Evolutionary conservation across 1,139 yeast species (phyloP), one percentile per base, ranked within the genome.

Genomic region (Nadsonia commutata): DNA sequence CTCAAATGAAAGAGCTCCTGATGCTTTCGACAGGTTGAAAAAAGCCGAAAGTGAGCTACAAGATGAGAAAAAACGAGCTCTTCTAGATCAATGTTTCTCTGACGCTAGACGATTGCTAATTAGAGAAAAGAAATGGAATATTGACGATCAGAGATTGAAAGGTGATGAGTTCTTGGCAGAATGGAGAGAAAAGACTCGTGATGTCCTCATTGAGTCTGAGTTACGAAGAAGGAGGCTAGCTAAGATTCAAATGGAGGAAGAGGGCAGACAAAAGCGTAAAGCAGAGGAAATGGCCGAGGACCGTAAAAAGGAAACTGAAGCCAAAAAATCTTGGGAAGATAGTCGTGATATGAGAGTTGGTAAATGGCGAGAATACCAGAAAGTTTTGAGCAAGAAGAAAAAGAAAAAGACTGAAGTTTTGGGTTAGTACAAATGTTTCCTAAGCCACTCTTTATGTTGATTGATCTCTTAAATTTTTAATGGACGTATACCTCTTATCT

Each of bases 241-340:
- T 22, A 60, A 63, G 45, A 48, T 59, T 19, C 61, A 65, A 44
- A 62, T 65, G 61, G 64, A 76, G 67, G 60, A 63, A 49, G 59
- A 69, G 53, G 60, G 61, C 40, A 63, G 67, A 22, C 55, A 62
- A 45, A 62, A 65, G 45, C 58, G 65, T 39, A 62, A 64, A 46
- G 48, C 51, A 33, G 62, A 68, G 54, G 54, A 65, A 58, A 51
- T 66, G 56, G 46, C 57, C 51, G 58, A 63, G 52, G 70, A 70
- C 49, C 54, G 67, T 43, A 63, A 66, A 41, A 50, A 58, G 37
- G 65, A 67, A 48, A 60, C 62, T 41, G 64, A 69, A 46, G 50
- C 65, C 48, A 73, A 72, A 39, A 58, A 67, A 45, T 65, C 66
- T 27, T 80, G 88, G 88, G 86, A 78, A 52, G 74, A 72, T 44